Base-by-base conservation (phyloP, 805 yeast species). In the Myxozyma monticola region DNA sequence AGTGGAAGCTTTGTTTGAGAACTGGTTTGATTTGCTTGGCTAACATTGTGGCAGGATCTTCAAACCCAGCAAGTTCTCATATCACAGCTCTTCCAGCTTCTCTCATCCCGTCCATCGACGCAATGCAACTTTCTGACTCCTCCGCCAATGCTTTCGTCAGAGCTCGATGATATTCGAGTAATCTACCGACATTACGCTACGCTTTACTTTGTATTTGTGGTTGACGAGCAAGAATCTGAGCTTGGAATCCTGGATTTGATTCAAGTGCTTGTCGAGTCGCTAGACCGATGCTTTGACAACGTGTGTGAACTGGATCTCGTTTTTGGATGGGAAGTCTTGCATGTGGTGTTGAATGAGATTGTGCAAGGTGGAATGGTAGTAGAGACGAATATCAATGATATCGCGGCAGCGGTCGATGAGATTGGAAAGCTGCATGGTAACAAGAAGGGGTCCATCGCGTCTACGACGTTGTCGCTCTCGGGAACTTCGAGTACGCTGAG, bases 351-450 rank as follows among this genome's bases (percentile, higher is more conserved):
- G 42, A 70, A 64, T 62, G 98, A 93, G 62, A 85, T 93, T 29
- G 84, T 93, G 0, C 98, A 93, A 66, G 99, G 98, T 22, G 99
- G 99, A 0, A 84, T 93, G 95, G 99, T 93, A 7, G 86, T 93
- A 31, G 99, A 93, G 65, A 90, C 98, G 1, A 88, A 84, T 59
- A 88, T 89, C 18, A 64, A 71, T 22, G 80, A 84, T 52, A 89
- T 93, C 30, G 96, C 93, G 4, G 81, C 80, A 1, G 78, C 76
- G 0, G 74, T 71, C 2, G 74, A 71, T 47, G 68, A 68, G 38
- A 51, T 39, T 22, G 57, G 59, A 10, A 54, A 54, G 42, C n/a
- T 52, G 28, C 53, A 54, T 33, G 59, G 59, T 7, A 52, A 49
- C 33, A 54, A 53, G 28, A 54, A 54, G 42, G 57, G 59, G 4